Conservation (phyloP, 2,329 filamentous ascomycete species). For the Bipolaris victoriae region DNA sequence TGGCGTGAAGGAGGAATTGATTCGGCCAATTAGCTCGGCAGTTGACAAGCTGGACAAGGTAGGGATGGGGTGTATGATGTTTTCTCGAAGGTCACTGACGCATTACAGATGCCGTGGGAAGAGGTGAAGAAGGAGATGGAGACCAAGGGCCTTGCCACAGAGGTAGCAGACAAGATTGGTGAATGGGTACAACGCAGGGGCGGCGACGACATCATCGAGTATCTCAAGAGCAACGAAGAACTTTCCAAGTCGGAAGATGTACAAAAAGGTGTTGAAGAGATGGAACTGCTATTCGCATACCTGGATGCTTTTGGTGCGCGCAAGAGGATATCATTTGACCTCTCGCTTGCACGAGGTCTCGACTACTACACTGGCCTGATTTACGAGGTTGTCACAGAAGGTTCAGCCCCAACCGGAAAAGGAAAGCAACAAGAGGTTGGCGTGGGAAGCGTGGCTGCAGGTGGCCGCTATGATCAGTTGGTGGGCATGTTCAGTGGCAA, state of each 20-base stretch:
- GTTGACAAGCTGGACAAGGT: constrained; percentile 96
- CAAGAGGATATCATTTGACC: constrained; percentile 82
- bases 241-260: constrained; percentile 66
- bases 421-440: constrained; percentile 60
- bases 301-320: constrained; percentile 77
- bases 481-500: constrained; percentile 93
- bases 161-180: constrained; percentile 85
- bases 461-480: constrained; percentile 89
- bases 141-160: constrained; percentile 79
- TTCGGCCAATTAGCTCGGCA: constrained; percentile 86
- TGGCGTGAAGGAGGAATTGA: constrained; percentile 85
- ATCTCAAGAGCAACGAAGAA: constrained; percentile 31
- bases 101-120: constrained; percentile 68
- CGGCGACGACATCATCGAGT: constrained; percentile 70
- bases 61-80: neutral
- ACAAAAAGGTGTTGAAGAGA: constrained; percentile 79
- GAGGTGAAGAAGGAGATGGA: constrained; percentile 95
- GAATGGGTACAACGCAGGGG: constrained; percentile 82
- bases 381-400: constrained; percentile 86
- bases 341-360: constrained; percentile 87
- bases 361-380: constrained; percentile 93
- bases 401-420: constrained; percentile 63
- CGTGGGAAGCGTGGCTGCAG: constrained; percentile 86
- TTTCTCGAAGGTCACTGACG: constrained; percentile 19
- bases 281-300: constrained; percentile 81